Base-by-base conservation (phyloP, 2,329 filamentous ascomycete genomes). In the Karstenula rhodostoma region DNA sequence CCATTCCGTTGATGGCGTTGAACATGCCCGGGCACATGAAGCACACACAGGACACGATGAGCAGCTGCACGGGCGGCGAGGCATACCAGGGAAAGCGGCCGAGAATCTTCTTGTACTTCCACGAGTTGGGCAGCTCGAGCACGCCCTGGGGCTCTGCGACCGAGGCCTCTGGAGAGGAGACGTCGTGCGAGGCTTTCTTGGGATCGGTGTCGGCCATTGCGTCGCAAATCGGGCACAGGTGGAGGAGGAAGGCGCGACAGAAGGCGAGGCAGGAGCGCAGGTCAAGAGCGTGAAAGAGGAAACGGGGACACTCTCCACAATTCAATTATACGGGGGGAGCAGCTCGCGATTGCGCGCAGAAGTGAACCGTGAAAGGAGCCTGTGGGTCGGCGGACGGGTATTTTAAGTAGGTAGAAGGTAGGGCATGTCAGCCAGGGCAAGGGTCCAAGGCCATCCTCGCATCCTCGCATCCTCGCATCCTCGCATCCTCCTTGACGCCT, bases 11-110 rank as follows among this genome's bases (percentile, higher is more conserved):
- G 66, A 84, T 68, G 27, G 82, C 82, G 66, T 84, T 84, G 77
- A 82, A 84, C 82, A 84, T 84, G 71, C 81, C 82, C 48, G 83
- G 83, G 65, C 83, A 85, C 71, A 84, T 70, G 78, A 85, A 85
- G 77, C 83, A 84, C 56, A 84, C 82, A 46, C 84, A 78, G 44
- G 82, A 80, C 32, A 84, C 82, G 50, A 85, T 77, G 53, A 83
- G 63, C 40, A 84, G 76, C 73, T 84, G 83, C 13, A 78, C 70
- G 25, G 80, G 76, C 23, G 83, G 83, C 54, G 80, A 83, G 57
- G 83, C 83, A 70, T 81, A 84, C 77, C 79, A 83, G 32, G 82
- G 81, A 49, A 84, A 64, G 35, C 68, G 78, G 71, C 78, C 75
- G 17, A 79, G 73, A 50, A 84, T 60, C 64, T 70, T 80, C 69